These are phyloP conservation scores for Chloromonas sp. DNA, from an alignment of 163 green algal species.

Conservation along the genomic window DNA sequence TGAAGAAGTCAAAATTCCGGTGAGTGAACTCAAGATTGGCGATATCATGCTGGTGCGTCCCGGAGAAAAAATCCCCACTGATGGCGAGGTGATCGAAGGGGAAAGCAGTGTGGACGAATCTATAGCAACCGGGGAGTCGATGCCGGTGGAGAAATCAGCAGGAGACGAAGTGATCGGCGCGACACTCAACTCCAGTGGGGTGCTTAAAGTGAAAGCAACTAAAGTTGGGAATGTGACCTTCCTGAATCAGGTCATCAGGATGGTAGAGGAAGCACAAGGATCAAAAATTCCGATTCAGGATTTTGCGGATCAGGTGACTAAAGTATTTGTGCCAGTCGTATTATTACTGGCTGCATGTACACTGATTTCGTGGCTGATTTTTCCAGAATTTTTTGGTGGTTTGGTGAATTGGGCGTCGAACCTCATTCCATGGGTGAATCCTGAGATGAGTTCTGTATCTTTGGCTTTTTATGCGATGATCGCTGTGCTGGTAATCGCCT, in stretches of 20 bases:
- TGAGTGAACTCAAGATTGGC: conserved; percentile 26
- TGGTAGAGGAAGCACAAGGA: conserved; percentile 81
- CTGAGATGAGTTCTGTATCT: no score
- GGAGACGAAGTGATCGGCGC: conserved; percentile 55
- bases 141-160: conserved; percentile 20
- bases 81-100: conserved; percentile 62
- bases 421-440: no score
- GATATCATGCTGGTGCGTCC: conserved; percentile 57
- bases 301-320: conserved; percentile 72
- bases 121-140: conserved; percentile 77
- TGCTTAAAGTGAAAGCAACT: conserved; percentile 23
- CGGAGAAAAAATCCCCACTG: conserved; percentile 60
- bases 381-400: no score
- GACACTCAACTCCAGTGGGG: conserved; percentile 53
- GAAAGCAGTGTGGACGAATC: conserved; percentile 55
- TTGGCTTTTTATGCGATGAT: conserved; percentile 30
- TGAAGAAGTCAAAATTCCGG: conserved; percentile 26
- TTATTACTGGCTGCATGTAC: conserved; percentile 30
- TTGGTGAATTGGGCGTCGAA: no score
- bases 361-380: no score
- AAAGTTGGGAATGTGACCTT: conserved; percentile 76
- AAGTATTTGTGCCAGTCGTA: conserved; percentile 57
- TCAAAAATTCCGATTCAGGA: conserved; percentile 79
- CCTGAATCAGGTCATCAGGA: conserved; percentile 76
- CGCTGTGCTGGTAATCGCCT: conserved; percentile 53